Evolutionary conservation across 78 protist species (phyloP).

Genomic region (Dictyostelium brefeldianum): DNA sequence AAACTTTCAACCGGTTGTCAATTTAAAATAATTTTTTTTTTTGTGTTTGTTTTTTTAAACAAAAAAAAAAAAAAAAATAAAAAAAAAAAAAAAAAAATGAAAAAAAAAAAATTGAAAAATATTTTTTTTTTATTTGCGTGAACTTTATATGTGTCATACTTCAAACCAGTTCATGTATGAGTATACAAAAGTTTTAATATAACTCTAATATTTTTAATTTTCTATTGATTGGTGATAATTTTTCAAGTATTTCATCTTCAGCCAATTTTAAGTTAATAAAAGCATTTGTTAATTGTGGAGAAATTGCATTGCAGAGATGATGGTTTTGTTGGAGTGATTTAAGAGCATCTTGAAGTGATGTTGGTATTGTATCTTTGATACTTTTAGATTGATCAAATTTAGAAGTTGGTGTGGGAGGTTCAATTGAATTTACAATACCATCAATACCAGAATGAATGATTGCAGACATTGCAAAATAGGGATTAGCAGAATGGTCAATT

Average conservation of each 20-base stretch:
- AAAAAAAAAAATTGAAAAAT: constrained; percentile 11
- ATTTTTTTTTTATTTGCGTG: too few species aligned
- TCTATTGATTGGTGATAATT: background rate
- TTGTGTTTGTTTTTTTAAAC: too few species aligned
- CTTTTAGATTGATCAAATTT: background rate
- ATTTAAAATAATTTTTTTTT: too few species aligned
- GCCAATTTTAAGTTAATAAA: background rate
- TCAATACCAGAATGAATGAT: constrained; percentile 18
- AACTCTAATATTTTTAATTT: background rate
- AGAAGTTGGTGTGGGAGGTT: constrained; percentile 27
- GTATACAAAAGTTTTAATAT: too few species aligned
- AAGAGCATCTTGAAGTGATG: background rate
- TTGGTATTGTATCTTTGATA: background rate
- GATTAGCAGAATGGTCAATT: constrained; percentile 42
- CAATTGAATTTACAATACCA: background rate
- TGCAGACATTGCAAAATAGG: constrained; percentile 38
- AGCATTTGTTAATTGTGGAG: background rate
- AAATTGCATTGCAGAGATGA: background rate
- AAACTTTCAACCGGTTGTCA: too few species aligned
- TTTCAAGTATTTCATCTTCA: background rate
- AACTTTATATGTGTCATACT: too few species aligned
- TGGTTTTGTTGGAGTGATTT: background rate
- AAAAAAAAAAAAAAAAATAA: too few species aligned
- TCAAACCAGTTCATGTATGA: too few species aligned
- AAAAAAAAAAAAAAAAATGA: constrained; percentile 7